Evolutionary conservation across 768 basidiomycete genomes (phyloP).

Genomic region (Mycena venus): DNA sequence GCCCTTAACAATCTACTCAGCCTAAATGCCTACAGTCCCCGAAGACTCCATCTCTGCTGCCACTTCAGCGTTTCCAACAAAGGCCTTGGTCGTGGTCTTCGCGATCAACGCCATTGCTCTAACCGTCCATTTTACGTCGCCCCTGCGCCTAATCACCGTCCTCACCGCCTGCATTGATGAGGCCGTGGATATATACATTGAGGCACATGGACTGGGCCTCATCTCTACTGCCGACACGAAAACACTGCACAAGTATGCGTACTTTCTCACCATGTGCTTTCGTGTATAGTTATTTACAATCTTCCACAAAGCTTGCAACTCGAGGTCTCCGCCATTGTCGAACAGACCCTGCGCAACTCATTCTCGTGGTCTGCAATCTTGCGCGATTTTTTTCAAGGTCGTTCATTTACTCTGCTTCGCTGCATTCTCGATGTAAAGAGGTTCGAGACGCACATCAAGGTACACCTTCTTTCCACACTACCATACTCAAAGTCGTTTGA

Average conservation of each 20-base stretch:
- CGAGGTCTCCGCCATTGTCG: neutral
- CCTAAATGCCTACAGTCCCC: no score
- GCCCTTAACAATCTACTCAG: no score
- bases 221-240: no score
- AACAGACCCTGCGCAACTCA: neutral
- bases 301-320: neutral
- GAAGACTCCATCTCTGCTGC: neutral
- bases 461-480: neutral
- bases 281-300: neutral
- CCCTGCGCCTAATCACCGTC: neutral
- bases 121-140: neutral
- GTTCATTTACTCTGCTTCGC: neutral
- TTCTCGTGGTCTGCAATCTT: neutral
- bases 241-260: no score
- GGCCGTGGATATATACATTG: neutral
- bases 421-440: neutral
- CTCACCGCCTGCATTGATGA: neutral
- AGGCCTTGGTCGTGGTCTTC: neutral
- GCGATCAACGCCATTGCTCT: neutral
- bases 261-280: no score
- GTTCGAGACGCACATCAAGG: neutral
- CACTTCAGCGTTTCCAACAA: neutral
- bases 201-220: no score
- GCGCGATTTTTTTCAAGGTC: neutral
- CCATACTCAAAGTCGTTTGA: neutral